Conservation (phyloP, 805 yeast genomes). For the Wickerhamomyces bovis region DNA sequence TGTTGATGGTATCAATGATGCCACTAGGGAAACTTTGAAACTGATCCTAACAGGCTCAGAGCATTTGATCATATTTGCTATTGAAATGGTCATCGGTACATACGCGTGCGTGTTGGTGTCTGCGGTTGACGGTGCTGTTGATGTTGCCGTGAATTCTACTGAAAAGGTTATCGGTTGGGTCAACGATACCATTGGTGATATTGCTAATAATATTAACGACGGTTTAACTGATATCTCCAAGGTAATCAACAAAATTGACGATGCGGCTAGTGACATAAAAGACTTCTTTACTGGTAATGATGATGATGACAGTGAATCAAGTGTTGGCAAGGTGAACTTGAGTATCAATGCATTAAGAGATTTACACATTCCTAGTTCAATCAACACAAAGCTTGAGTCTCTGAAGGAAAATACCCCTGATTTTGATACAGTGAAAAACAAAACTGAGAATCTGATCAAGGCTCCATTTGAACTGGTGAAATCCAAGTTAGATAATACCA, state of each 20-base stretch:
- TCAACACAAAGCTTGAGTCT: conserved; percentile 49
- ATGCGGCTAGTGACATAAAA: conserved; percentile 46
- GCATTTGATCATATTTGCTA: conserved; percentile 51
- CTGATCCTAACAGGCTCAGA: conserved; percentile 52
- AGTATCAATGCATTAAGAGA: conserved; percentile 50
- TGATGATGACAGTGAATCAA: conserved; percentile 22
- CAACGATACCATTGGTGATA: conserved; percentile 48
- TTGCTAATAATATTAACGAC: conserved; percentile 57
- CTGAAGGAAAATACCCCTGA: conserved; percentile 54
- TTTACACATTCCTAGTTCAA: conserved; percentile 58
- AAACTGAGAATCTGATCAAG: conserved; percentile 47
- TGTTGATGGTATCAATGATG: conserved; percentile 43
- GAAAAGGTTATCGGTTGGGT: conserved; percentile 54
- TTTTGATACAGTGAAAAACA: conserved; percentile 57
- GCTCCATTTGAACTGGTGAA: conserved; percentile 53
- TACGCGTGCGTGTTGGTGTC: conserved; percentile 77
- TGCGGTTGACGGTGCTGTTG: conserved; percentile 64
- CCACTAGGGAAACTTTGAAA: conserved; percentile 36
- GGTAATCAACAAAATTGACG: conserved; percentile 49
- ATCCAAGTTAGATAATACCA: conserved; percentile 31
- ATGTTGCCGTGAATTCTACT: conserved; percentile 68
- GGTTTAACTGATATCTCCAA: conserved; percentile 58
- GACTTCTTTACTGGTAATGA: conserved; percentile 48
- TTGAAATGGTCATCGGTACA: conserved; percentile 79
- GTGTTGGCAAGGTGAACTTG: conserved; percentile 44